Percentiles rank a stretch among this genome's conserved stretches.
Conservation (phyloP, 257 asterid species). For the Primulina eburnea region DNA sequence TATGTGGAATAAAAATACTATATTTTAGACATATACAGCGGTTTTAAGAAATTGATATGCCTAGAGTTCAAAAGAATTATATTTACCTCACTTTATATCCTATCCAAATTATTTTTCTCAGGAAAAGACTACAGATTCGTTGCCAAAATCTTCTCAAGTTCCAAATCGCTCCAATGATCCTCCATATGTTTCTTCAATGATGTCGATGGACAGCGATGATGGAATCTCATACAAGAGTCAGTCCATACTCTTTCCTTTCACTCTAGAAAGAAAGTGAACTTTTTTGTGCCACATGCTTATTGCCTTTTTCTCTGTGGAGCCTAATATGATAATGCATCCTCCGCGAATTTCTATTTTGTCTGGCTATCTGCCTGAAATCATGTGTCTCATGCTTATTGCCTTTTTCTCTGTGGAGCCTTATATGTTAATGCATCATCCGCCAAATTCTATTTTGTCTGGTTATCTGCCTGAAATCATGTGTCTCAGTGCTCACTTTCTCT, state of each 20-base stretch:
- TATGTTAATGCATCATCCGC: slow-evolving; percentile 1
- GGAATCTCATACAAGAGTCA: slow-evolving; percentile 77
- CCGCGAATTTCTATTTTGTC: neutral
- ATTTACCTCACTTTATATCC: slow-evolving; percentile 10
- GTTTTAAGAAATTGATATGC: neutral
- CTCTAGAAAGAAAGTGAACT: neutral
- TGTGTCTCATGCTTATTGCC: slow-evolving; percentile 17
- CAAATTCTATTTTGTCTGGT: neutral
- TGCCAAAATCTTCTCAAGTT: slow-evolving; percentile 64
- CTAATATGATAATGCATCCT: neutral
- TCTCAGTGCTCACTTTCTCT: neutral
- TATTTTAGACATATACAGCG: too few species aligned
- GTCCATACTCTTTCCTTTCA: slow-evolving; percentile 17
- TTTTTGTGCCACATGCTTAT: slow-evolving; percentile 15
- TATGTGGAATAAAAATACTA: neutral
- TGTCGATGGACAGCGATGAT: slow-evolving; percentile 74
- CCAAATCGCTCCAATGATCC: slow-evolving; percentile 63
- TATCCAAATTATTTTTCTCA: slow-evolving; percentile 34
- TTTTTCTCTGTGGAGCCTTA: slow-evolving; percentile 5
- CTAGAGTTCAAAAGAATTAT: too few species aligned
- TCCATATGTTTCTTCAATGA: slow-evolving; percentile 59
- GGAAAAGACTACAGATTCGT: slow-evolving; percentile 70
- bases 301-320: slow-evolving; percentile 12
- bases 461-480: neutral
- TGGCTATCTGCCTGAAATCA: neutral